phyloP scores from a whole-genome alignment of 192 early-diverging fungal genomes.

The Entomortierella parvispora region DNA sequence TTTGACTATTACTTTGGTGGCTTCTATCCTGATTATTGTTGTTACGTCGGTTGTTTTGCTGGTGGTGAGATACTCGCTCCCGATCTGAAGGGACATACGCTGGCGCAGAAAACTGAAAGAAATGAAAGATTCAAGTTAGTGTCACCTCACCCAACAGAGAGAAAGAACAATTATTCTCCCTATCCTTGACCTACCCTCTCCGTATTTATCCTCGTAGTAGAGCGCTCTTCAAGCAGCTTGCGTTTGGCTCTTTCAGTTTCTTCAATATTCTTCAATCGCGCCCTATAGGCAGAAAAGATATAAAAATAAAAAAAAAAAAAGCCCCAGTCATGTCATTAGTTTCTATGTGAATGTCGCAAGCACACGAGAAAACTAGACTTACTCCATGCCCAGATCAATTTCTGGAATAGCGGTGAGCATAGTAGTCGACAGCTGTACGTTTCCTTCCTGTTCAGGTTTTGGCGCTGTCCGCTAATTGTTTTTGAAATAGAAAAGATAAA shows the following conservation, averaged over 20 bases:
- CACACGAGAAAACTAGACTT: conserved; percentile 35
- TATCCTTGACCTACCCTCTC: too few relatives aligned
- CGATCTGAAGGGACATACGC: conserved; percentile 24
- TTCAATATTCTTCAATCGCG: conserved; percentile 77
- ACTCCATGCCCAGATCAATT: conserved; percentile 87
- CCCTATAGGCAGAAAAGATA: conserved; percentile 34
- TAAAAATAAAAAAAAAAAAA: neutral
- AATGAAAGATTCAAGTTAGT: too few relatives aligned
- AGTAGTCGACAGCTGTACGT: conserved; percentile 83
- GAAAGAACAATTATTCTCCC: neutral
- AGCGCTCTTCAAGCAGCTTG: conserved; percentile 58
- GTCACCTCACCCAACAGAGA: neutral
- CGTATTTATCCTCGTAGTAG: conserved; percentile 31
- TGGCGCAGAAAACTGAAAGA: conserved; percentile 21
- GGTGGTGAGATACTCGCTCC: conserved; percentile 42
- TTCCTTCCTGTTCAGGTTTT: conserved; percentile 83
- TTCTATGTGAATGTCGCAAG: neutral
- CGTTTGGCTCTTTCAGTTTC: conserved; percentile 83
- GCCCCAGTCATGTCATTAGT: neutral
- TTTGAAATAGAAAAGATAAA: neutral
- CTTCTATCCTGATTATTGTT: conserved; percentile 43
- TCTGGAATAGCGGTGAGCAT: conserved; percentile 95
- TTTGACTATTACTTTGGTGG: conserved; percentile 20
- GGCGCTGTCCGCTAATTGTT: conserved; percentile 55
- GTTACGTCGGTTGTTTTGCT: conserved; percentile 43